Conservation (phyloP, 345 rosid species). For the Eucalyptus erythrocorys region DNA sequence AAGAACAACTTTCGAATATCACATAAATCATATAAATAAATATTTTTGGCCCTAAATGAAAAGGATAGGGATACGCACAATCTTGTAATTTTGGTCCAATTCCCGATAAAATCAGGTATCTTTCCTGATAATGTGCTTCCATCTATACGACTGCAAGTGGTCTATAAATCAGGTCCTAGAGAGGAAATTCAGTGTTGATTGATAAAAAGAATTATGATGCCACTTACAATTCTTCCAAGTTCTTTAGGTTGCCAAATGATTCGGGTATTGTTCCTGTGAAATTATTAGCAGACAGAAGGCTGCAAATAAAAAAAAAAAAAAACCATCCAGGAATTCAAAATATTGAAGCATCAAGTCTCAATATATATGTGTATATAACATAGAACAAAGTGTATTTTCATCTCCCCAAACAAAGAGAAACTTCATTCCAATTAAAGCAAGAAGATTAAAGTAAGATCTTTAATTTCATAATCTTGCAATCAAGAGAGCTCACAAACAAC, state of each 20-base stretch:
- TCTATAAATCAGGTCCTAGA: neutral
- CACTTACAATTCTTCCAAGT: slow-evolving; percentile 69
- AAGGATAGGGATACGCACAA: slow-evolving; percentile 37
- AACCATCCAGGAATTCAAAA: neutral
- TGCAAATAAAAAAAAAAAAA: slow-evolving; percentile 1
- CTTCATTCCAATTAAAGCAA: neutral
- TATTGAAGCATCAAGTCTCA: neutral
- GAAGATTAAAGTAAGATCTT: neutral
- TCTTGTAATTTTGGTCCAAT: slow-evolving; percentile 49
- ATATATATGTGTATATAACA: neutral
- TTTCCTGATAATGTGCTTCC: slow-evolving; percentile 62
- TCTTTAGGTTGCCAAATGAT: slow-evolving; percentile 47
- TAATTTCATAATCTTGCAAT: neutral
- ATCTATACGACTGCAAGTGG: slow-evolving; percentile 58
- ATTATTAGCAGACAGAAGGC: slow-evolving; percentile 66
- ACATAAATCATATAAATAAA: neutral
- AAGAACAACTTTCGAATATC: neutral
- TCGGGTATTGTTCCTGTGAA: slow-evolving; percentile 64
- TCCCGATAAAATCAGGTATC: slow-evolving; percentile 74
- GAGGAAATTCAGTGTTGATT: neutral
- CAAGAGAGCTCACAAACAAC: neutral
- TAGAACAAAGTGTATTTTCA: neutral
- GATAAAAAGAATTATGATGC: neutral
- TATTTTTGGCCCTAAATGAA: neutral
- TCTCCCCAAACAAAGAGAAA: neutral